Evolutionary conservation across 225 moss, liverwort and hornwort species (phyloP).

Genomic region (Marchantia paleacea): DNA sequence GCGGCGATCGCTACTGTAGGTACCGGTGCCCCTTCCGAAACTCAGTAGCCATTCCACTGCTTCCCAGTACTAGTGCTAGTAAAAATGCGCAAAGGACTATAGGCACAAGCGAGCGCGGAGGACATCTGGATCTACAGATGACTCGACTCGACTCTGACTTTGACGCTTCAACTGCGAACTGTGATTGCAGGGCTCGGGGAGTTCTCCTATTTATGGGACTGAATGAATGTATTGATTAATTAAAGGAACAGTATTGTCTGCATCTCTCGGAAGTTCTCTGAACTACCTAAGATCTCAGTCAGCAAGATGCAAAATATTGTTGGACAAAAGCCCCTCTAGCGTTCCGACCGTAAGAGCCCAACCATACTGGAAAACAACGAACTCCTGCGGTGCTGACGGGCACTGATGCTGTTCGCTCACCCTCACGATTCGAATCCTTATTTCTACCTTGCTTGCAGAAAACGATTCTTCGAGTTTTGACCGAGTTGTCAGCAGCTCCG

Average conservation of each 20-base stretch:
- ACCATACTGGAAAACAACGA: neutral
- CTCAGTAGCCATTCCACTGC: neutral
- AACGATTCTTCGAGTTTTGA: constrained; percentile 11
- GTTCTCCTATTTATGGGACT: constrained; percentile 14
- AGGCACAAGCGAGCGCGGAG: neutral
- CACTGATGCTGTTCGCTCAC: neutral
- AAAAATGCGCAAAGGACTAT: neutral
- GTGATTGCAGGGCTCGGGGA: neutral
- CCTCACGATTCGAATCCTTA: neutral
- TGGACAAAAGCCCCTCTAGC: neutral
- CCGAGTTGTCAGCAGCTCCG: neutral
- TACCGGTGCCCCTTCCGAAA: constrained; percentile 6
- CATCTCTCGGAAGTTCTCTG: neutral
- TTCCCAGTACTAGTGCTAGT: neutral
- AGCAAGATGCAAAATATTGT: neutral
- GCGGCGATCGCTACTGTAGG: constrained; percentile 11
- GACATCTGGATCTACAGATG: neutral
- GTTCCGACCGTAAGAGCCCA: constrained; percentile 16
- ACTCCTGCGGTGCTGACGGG: constrained; percentile 11
- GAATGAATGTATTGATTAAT: neutral
- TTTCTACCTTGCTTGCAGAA: constrained; percentile 15
- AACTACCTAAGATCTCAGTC: constrained; percentile 1
- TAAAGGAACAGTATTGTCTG: neutral
- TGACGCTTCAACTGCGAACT: constrained; percentile 11
- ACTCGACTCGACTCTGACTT: neutral